Evolutionary conservation across 2,329 filamentous ascomycete species (phyloP).

Genomic region (Drechslerella coelobrocha): DNA sequence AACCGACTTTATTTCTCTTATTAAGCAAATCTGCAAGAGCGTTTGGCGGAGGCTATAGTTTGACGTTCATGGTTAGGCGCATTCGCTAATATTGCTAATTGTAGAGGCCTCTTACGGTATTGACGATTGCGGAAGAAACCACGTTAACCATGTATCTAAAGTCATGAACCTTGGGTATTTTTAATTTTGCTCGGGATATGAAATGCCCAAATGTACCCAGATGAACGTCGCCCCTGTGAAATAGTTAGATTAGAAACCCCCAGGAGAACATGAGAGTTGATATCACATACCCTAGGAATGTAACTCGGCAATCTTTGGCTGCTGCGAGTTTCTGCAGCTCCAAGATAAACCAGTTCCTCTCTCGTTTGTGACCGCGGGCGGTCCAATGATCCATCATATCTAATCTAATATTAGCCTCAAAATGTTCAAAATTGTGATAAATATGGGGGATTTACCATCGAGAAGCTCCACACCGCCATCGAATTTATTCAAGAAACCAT

Average conservation of each 20-base stretch:
- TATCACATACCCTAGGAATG: conserved; percentile 72
- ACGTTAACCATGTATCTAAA: conserved; percentile 97
- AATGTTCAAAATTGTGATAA: not conserved
- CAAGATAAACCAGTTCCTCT: conserved; percentile 74
- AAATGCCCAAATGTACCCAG: conserved; percentile 92
- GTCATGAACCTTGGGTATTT: conserved; percentile 84
- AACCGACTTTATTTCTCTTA: conserved; percentile 77
- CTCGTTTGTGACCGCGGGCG: conserved; percentile 88
- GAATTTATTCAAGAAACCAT: conserved; percentile 82
- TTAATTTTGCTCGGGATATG: conserved; percentile 85
- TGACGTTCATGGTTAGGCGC: not conserved
- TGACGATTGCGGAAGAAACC: conserved; percentile 91
- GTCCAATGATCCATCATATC: conserved; percentile 89
- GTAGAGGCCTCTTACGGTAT: conserved; percentile 67
- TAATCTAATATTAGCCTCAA: conserved; percentile 61
- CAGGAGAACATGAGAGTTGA: not conserved
- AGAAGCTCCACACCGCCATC: conserved; percentile 91
- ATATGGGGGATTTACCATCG: conserved; percentile 63
- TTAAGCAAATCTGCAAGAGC: conserved; percentile 84
- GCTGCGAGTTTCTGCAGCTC: conserved; percentile 92
- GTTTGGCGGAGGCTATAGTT: conserved; percentile 38
- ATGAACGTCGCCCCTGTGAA: conserved; percentile 86
- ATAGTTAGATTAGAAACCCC: conserved; percentile 20
- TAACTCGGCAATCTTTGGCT: conserved; percentile 88
- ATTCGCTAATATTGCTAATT: conserved; percentile 68